Evolutionary conservation across 208 protist genomes (phyloP), one percentile per base, ranked within the genome.

Genomic region (Trypanosomatidae sp.): DNA sequence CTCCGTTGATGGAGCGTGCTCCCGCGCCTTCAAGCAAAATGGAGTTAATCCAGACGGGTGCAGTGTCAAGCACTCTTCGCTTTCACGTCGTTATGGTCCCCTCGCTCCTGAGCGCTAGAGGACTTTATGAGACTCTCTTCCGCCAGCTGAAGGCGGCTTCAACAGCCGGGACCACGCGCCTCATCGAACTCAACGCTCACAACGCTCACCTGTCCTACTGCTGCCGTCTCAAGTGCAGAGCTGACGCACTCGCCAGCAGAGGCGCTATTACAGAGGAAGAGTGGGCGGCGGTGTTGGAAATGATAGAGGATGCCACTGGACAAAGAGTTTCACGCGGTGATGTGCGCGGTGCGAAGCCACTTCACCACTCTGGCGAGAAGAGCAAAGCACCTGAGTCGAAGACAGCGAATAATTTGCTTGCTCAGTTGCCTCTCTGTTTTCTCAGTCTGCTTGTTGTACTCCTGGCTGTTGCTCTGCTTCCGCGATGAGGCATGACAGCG

Each of bases 291-390:
- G 60, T 91, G 39, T 64, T 62, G 30, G 81, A 91, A 50, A 69
- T 88, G 55, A 83, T 91, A 52, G 86, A 91, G 74, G 86, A 91
- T 30, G 83, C 76, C 10, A 74, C 81, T 36, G 86, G 83, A 30
- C 74, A 82, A 53, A 53, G 44, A 10, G 67, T 84, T 41, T 10
- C 47, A 30, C 53, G 30, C 12, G 76, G 53, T 41, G 79, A 85
- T 56, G 49, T 88, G 41, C 49, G 66, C 33, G 30, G 30, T 58
- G 13, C 28, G 33, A 41, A 52, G 33, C 33, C 44, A n/a, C n/a
- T 68, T 13, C 15, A 12, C 2, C n/a, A 53, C 19, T 33, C 62
- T n/a, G 10, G 6, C 13, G 6, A 33, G 43, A 33, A 8, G 28
- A 36, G 25, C 44, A n/a, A 41, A 10, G 22, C 62, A 22, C n/a